Evolutionary conservation across 139 green algal species (phyloP), one percentile per base, ranked within the genome.

Genomic region (Volvox africanus): DNA sequence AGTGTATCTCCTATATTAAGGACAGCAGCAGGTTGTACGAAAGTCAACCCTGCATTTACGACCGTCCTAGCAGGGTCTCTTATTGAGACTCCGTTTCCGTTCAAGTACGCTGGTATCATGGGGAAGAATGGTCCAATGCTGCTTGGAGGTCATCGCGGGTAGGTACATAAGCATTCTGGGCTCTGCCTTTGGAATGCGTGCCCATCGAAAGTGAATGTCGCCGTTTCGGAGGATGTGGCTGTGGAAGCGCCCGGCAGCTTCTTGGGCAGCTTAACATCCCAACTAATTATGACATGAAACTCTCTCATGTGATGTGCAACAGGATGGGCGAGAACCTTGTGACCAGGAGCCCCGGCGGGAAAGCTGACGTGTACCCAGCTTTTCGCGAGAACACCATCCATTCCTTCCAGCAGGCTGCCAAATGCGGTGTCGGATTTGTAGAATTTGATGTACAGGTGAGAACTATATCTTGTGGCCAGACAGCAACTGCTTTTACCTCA

Each of bases 361-460:
- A 73, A 61, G 6, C 50, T 0, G 69, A 35, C 26, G 32, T 94
- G 0, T 77, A 89, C 30, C 90, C 92, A 9, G 87, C 86, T 0
- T 97, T 92, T 84, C 93, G 97, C 0, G 97, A 99, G 67, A 99
- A 99, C 92, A 98, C 97, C 2, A 69, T 98, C 1, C 81, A 89
- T 33, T 97, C 95, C 33, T 97, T 99, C 81, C 88, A 92, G n/a
- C 82, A 87, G 37, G 96, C 97, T 1, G 93, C 91, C 30, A 88
- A 92, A 13, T 87, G 82, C 36, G 97, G 97, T n/a, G 96, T 96
- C 2, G 91, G 93, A n/a, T 98, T 98, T 62, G 88, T 97, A 13
- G 97, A 99, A 85, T 97, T 99, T 91, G 97, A 99, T 87, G 96
- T 98, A 30, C 96, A 98, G 85, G 90, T 96, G 44, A 55, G 44